A percentile compares a stretch with the other conserved stretches of the same genome.
These are phyloP conservation scores for Boletus pseudopeckii DNA, from an alignment of 768 basidiomycete species.

Conservation along the genomic window DNA sequence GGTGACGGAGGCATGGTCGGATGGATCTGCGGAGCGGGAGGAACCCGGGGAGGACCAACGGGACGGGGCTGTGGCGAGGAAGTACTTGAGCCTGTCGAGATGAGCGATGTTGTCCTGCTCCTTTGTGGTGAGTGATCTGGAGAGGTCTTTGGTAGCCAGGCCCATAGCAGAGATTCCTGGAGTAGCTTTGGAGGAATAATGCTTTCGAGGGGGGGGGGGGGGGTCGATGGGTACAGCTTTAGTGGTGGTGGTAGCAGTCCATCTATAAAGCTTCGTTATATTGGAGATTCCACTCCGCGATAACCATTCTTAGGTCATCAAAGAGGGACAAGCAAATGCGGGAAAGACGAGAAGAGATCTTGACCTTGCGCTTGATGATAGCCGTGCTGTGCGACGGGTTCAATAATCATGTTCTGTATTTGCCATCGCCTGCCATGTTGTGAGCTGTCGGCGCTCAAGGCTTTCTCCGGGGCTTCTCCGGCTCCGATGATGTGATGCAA, in stretches of 20 bases:
- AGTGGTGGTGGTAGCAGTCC: constrained; percentile 14
- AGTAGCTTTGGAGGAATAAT: neutral
- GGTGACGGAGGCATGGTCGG: constrained; percentile 25
- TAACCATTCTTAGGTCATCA: constrained; percentile 17
- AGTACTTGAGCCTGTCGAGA: constrained; percentile 82
- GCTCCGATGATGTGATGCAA: constrained; percentile 16
- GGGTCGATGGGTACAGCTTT: constrained; percentile 15
- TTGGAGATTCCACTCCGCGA: constrained; percentile 23
- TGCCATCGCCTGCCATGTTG: constrained; percentile 27
- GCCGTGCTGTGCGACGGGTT: constrained; percentile 28
- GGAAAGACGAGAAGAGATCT: constrained; percentile 20
- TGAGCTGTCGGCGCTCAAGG: constrained; percentile 30
- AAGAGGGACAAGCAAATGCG: constrained; percentile 20
- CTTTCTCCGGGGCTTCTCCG: constrained; percentile 23
- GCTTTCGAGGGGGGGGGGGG: constrained; percentile 10
- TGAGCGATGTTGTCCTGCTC: constrained; percentile 73
- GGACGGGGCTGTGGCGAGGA: constrained; percentile 80
- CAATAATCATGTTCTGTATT: constrained; percentile 24
- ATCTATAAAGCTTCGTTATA: constrained; percentile 27
- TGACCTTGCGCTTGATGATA: constrained; percentile 29
- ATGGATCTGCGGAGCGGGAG: constrained; percentile 24
- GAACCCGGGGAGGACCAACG: constrained; percentile 52
- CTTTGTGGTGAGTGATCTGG: constrained; percentile 52
- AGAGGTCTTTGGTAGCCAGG: constrained; percentile 26
- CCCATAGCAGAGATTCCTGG: constrained; percentile 22